phyloP scores from a whole-genome alignment of 202 grass and related monocot species.

The Dendrocalamus latiflorus region DNA sequence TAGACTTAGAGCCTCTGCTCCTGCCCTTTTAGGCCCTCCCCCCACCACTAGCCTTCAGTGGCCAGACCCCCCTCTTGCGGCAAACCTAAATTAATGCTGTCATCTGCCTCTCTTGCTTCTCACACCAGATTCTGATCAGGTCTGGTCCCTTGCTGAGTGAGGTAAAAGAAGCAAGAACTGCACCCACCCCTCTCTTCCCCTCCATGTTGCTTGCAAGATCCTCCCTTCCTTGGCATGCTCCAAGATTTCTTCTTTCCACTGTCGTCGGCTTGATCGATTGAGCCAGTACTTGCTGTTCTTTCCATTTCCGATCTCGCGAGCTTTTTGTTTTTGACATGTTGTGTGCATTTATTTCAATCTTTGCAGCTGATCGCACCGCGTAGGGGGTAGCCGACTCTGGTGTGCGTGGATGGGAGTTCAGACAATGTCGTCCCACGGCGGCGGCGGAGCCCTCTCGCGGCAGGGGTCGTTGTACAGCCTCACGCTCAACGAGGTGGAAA shows the following conservation, averaged over 20 bases:
- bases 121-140: constrained; percentile 17
- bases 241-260: constrained; percentile 29
- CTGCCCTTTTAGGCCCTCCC: neutral
- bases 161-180: constrained; percentile 19
- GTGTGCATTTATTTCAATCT: neutral
- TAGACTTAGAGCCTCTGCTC: no score
- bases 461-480: no score
- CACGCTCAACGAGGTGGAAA: no score
- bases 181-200: neutral
- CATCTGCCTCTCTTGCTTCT: neutral
- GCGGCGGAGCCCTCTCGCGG: no score
- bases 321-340: neutral
- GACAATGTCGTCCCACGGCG: no score
- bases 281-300: neutral
- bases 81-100: constrained; percentile 37
- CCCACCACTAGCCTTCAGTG: neutral
- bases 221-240: constrained; percentile 17
- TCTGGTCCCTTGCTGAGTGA: neutral
- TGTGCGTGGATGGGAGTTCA: no score
- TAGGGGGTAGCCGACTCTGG: no score
- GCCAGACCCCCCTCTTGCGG: constrained; percentile 12
- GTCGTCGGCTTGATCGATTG: neutral
- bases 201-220: constrained; percentile 34
- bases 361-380: constrained; percentile 41
- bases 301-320: neutral